Evolutionary conservation across 305 asterid genomes (phyloP).

Genomic region (Solanum hybrid): DNA sequence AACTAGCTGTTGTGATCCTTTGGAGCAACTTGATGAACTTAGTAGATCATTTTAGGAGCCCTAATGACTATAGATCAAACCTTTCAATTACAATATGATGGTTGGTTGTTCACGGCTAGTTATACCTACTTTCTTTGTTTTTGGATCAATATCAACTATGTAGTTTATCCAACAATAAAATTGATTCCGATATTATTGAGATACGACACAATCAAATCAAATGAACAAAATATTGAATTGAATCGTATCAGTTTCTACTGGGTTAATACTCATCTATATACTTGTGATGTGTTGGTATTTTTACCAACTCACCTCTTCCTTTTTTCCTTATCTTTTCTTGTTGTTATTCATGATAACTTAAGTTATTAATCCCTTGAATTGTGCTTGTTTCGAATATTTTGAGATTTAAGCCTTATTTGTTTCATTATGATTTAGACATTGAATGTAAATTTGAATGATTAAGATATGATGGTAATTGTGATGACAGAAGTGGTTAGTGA

Average conservation of each 20-base stretch:
- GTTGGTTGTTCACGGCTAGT: neutral
- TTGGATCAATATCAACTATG: neutral
- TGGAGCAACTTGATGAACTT: neutral
- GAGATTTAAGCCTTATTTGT: neutral
- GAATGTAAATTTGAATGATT: too few species aligned
- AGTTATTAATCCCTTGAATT: neutral
- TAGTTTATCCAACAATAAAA: neutral
- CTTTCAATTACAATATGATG: neutral
- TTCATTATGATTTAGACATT: too few species aligned
- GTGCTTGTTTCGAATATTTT: neutral
- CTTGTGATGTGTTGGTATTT: neutral
- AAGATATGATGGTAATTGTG: neutral
- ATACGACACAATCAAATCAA: neutral
- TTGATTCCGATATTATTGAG: neutral
- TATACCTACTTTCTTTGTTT: neutral
- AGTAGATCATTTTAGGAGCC: neutral
- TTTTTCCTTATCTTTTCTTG: neutral
- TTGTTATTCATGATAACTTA: neutral
- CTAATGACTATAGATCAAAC: neutral
- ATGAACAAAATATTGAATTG: neutral
- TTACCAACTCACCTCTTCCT: neutral
- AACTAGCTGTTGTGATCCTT: too few species aligned
- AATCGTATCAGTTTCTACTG: neutral
- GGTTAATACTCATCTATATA: neutral
- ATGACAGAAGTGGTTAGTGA: too few species aligned